phyloP scores from a whole-genome alignment of 345 rosid species.

The Brassica rapa region DNA sequence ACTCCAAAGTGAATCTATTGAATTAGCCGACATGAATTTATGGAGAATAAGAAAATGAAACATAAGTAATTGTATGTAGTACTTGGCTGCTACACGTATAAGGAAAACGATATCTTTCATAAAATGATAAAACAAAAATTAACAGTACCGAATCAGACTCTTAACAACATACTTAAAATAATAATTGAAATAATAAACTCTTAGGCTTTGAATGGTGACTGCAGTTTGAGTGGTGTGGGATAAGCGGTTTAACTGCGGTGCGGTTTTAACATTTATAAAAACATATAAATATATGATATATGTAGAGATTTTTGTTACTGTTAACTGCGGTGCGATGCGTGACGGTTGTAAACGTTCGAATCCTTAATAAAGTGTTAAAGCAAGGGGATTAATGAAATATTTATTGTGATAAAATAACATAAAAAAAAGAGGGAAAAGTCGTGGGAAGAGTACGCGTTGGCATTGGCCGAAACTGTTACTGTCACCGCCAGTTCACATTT shows the following conservation, averaged over 20 bases:
- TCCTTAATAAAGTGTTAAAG: background rate
- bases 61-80: background rate
- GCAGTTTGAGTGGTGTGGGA: no score
- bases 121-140: no score
- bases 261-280: no score
- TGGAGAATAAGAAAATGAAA: conserved; percentile 13
- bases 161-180: no score
- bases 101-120: background rate
- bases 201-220: no score
- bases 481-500: conserved; percentile 40
- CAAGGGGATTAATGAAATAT: background rate
- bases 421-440: conserved; percentile 42
- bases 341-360: no score
- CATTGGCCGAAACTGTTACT: conserved; percentile 27
- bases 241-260: no score
- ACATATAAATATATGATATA: no score
- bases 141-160: no score
- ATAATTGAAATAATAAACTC: no score
- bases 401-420: background rate
- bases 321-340: no score
- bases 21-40: conserved; percentile 23
- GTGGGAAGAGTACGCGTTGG: conserved; percentile 51
- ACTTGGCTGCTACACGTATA: conserved; percentile 7
- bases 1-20: conserved; percentile 16
- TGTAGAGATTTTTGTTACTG: no score